Base-by-base conservation (phyloP, 2,329 filamentous ascomycete species). In the Nakataea oryzae region DNA sequence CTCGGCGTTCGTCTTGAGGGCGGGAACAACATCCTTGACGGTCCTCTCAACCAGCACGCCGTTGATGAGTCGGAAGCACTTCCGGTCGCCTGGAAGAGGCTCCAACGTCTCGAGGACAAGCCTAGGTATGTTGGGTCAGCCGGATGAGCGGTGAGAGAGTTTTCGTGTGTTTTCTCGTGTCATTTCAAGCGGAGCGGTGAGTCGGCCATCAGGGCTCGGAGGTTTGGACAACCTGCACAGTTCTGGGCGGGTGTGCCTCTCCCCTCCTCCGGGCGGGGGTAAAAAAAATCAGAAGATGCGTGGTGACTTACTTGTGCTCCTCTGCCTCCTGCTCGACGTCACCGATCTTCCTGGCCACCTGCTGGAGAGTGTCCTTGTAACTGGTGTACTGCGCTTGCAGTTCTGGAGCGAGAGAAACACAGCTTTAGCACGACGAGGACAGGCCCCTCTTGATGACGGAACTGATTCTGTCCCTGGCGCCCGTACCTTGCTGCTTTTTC, bases 41-140 rank as follows among this genome's bases (percentile, higher is more conserved):
- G 93, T 97, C 68, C 93, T 85, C 79, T 99, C 95, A 61, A 96
- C 91, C 63, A 99, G 79, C 28, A 97, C 93, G 57, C 95, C 95
- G 74, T 99, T 97, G 74, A 99, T 96, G 85, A 99, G 91, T 69
- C 95, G 93, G 78, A 97, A 99, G 78, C 93, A 97, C 79, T 97
- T 99, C 70, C 95, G 90, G 67, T 96, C 89, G 66, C 81, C 83
- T 1, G 90, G 82, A 28, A 97, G 83, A 57, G 93, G 93, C 64
- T 88, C 84, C 66, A 99, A 79, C 3, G 93, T 97, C 72, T 97
- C 93, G 60, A 97, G 84, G 41, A 99, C 95, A 67, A 97, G 89
- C 76, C 95, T 97, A 68, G 30, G 12, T 17, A 11, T 56, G 26
- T 12, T 24, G 29, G 21, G 29, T 58, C 17, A 58, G 56, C 29